Base-by-base conservation (phyloP, 768 basidiomycete species). In the Lentinula boryana region DNA sequence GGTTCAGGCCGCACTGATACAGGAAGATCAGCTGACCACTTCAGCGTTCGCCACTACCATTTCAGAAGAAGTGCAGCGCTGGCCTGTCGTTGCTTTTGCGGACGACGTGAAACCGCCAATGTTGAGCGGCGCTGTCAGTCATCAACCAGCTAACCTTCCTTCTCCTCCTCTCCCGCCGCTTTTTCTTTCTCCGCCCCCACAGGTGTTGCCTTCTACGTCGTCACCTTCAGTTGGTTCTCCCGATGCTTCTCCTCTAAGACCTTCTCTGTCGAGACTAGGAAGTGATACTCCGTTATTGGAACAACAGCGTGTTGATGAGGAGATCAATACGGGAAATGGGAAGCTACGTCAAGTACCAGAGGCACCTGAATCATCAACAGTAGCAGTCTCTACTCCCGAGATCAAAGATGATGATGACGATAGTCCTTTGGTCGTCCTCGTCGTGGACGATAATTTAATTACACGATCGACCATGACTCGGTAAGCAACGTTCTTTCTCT, bases 361-460 rank as follows among this genome's bases (percentile, higher is more conserved):
- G 15, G 31, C 9, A n/a, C 31, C 31, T 16, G 31, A 35, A 16
- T 3, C n/a, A 7, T 51, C 33, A 9, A 48, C 8, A 23, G 18
- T 18, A 6, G 46, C 9, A 16, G 50, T 16, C n/a, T 4, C 50
- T 54, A 10, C 36, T 54, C 5, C n/a, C 12, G 53, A n/a, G 5
- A 13, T 4, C 12, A 12, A 54, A 0, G 35, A 54, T 5, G 41
- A 33, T 44, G 18, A 60, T 50, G 38, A 56, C 63, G 10, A 35
- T 44, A 62, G 62, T 6, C 70, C 70, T 0, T 59, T 72, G 9
- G 56, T 59, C 1, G 70, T 68, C 1, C 66, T 74, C 3, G 69
- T 73, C 6, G 73, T 74, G 8, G 73, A 74, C 58, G 73, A 78
- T 63, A 75, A 78, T 62, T 27, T 66, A 2, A 65, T 77, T 8